phyloP scores from a whole-genome alignment of 1,139 yeast species.

The Geotrichum aggregatum region DNA sequence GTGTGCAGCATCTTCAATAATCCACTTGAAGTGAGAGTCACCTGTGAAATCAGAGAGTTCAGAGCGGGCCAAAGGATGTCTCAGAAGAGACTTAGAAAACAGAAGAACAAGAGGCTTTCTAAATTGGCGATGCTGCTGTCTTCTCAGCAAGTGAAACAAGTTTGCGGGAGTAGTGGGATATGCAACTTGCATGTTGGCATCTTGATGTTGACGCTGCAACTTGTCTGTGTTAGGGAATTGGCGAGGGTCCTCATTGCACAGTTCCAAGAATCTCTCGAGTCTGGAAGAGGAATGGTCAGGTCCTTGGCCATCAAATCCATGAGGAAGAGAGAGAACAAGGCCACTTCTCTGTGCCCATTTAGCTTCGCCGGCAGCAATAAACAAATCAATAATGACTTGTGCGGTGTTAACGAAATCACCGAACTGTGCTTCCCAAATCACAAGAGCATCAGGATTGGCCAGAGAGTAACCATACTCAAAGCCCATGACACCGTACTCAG shows the following conservation, averaged over 20 bases:
- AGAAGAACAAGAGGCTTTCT: slow-evolving; percentile 89
- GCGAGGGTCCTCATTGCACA: slow-evolving; percentile 95
- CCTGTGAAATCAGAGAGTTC: slow-evolving; percentile 77
- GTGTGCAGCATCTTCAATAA: slow-evolving; percentile 84
- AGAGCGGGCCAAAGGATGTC: slow-evolving; percentile 98
- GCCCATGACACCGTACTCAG: slow-evolving; percentile 99
- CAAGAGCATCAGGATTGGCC: slow-evolving; percentile 94
- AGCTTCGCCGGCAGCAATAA: slow-evolving; percentile 93
- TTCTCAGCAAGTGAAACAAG: slow-evolving; percentile 92
- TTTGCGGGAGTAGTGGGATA: slow-evolving; percentile 98
- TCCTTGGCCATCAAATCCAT: slow-evolving; percentile 99
- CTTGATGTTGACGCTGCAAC: slow-evolving; percentile 96
- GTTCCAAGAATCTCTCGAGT: slow-evolving; percentile 92
- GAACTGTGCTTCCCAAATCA: slow-evolving; percentile 99
- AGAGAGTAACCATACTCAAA: slow-evolving; percentile 98
- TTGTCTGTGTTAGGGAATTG: slow-evolving; percentile 84
- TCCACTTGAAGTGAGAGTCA: slow-evolving; percentile 90
- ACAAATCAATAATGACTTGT: slow-evolving; percentile 95
- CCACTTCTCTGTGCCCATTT: slow-evolving; percentile 99
- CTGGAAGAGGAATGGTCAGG: slow-evolving; percentile 99
- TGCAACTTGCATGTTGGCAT: slow-evolving; percentile 94
- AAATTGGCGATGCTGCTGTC: slow-evolving; percentile 99
- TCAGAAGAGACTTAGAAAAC: slow-evolving; percentile 89
- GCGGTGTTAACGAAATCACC: slow-evolving; percentile 99
- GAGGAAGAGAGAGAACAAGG: slow-evolving; percentile 89